phyloP scores from a whole-genome alignment of 1,139 yeast genomes.

The Torulaspora globosa region DNA sequence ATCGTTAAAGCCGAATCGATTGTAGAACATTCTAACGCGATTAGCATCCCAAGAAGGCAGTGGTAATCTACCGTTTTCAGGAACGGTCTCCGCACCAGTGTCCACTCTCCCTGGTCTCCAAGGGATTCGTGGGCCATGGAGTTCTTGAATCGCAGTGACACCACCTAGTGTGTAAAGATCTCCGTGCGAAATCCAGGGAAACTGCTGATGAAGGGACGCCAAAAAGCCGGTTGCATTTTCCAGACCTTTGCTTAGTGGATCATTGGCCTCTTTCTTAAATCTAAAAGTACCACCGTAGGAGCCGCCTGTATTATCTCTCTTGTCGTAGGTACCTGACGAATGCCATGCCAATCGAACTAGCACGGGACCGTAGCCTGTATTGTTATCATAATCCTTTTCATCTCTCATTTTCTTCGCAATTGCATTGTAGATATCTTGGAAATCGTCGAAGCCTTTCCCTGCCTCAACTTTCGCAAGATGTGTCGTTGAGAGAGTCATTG shows the following conservation, averaged over 20 bases:
- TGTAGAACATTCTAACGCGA: slow-evolving; percentile 64
- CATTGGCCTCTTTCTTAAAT: slow-evolving; percentile 57
- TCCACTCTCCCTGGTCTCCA: slow-evolving; percentile 86
- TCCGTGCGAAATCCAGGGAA: slow-evolving; percentile 80
- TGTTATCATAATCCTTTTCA: slow-evolving; percentile 70
- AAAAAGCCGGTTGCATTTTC: slow-evolving; percentile 62
- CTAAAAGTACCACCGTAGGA: slow-evolving; percentile 83
- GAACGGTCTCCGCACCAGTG: slow-evolving; percentile 44
- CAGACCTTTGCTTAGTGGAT: slow-evolving; percentile 75
- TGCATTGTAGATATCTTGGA: slow-evolving; percentile 73
- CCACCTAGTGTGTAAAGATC: slow-evolving; percentile 88
- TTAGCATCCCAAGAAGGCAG: slow-evolving; percentile 69
- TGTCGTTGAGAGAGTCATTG: slow-evolving; percentile 20
- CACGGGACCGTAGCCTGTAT: slow-evolving; percentile 67
- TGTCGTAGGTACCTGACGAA: slow-evolving; percentile 63
- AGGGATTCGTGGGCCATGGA: slow-evolving; percentile 77
- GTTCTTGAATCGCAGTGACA: slow-evolving; percentile 78
- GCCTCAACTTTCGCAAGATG: slow-evolving; percentile 26
- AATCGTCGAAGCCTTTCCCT: slow-evolving; percentile 44
- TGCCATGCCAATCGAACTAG: slow-evolving; percentile 76
- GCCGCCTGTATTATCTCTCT: slow-evolving; percentile 63
- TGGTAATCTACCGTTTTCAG: slow-evolving; percentile 74
- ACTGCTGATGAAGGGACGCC: slow-evolving; percentile 50
- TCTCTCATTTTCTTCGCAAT: slow-evolving; percentile 71
- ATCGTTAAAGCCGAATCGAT: slow-evolving; percentile 73